phyloP scores from a whole-genome alignment of 176 grass and related monocot genomes.

The Aechmea fasciata region DNA sequence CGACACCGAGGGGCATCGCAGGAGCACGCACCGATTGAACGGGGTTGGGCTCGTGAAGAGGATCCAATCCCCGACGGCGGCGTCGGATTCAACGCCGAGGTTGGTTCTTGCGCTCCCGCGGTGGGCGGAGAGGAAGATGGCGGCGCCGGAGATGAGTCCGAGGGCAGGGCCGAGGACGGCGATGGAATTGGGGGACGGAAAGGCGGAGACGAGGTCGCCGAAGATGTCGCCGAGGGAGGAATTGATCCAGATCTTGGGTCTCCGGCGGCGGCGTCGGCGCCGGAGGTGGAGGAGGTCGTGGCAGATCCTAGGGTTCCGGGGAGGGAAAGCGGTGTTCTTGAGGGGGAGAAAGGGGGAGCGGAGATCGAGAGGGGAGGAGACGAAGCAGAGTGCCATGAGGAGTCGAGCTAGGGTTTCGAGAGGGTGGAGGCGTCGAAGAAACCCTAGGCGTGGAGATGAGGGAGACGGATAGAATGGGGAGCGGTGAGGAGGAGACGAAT shows the following conservation, averaged over 20 bases:
- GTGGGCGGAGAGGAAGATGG: conserved; percentile 23
- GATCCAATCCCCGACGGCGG: conserved; percentile 65
- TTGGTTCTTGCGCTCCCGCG: background rate
- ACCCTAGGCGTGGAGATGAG: too few relatives aligned
- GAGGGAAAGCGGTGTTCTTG: background rate
- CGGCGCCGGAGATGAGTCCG: conserved; percentile 31
- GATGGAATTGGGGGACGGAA: conserved; percentile 47
- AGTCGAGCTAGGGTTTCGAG: background rate
- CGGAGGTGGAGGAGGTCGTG: conserved; percentile 13
- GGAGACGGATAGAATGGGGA: too few relatives aligned
- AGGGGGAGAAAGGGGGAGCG: conserved; percentile 4
- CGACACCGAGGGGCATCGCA: conserved; percentile 80
- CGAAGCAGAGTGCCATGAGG: conserved; percentile 7
- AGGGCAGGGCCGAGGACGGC: conserved; percentile 38
- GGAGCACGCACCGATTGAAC: conserved; percentile 76
- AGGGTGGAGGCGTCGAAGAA: too few relatives aligned
- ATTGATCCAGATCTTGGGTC: conserved; percentile 5
- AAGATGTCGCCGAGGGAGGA: conserved; percentile 30
- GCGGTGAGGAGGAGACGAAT: too few relatives aligned
- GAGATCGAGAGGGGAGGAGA: background rate
- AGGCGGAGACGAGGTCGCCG: conserved; percentile 30
- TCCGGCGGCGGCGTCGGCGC: conserved; percentile 21
- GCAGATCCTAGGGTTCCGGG: conserved; percentile 4
- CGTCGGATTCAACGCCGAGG: background rate
- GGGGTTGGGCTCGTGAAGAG: conserved; percentile 82